phyloP scores from a whole-genome alignment of 2,329 filamentous ascomycete species.

The Epichloe gansuensis region DNA sequence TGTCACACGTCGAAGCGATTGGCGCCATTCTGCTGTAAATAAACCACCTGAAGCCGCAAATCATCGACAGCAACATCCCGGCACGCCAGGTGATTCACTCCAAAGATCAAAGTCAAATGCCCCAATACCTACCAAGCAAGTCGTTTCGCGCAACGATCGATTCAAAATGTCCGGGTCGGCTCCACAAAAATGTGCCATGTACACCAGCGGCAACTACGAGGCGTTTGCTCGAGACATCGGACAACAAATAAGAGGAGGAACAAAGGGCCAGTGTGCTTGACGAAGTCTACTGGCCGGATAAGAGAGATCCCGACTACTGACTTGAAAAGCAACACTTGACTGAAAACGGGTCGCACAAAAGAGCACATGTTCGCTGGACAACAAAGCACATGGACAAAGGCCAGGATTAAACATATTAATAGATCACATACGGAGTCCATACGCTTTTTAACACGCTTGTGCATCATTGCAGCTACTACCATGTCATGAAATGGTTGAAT shows the following conservation, averaged over 20 bases:
- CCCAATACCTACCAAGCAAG: too few species aligned
- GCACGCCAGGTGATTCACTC: too few species aligned
- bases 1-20: too few species aligned
- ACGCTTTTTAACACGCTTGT: too few species aligned
- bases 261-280: background rate
- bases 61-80: too few species aligned
- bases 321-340: background rate
- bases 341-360: background rate
- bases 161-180: too few species aligned
- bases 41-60: too few species aligned
- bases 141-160: too few species aligned
- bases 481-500: background rate
- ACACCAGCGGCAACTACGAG: background rate
- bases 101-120: too few species aligned
- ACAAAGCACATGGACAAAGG: background rate
- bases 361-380: background rate
- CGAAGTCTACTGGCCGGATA: background rate
- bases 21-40: too few species aligned
- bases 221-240: background rate
- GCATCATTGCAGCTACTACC: background rate
- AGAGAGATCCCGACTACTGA: background rate
- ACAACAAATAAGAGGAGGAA: background rate
- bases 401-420: background rate
- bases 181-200: background rate
- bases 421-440: too few species aligned